Conservation (phyloP, 306 rosid species). For the Prunus fruticosa region DNA sequence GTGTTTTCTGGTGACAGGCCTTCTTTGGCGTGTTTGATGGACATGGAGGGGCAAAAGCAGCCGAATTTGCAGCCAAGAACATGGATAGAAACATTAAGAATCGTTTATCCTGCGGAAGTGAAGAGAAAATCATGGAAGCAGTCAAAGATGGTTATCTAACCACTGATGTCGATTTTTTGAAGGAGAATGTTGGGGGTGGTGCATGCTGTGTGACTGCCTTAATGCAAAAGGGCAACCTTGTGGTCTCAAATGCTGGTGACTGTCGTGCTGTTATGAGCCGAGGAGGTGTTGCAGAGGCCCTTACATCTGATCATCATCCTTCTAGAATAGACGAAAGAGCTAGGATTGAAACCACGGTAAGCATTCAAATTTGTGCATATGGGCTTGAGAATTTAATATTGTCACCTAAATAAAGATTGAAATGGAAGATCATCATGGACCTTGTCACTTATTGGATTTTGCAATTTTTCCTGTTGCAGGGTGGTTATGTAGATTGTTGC, state of each 20-base stretch:
- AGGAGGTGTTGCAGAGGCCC: constrained; percentile 48
- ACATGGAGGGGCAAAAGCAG: constrained; percentile 52
- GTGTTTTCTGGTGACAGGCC: constrained; percentile 29
- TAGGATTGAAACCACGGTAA: constrained; percentile 41
- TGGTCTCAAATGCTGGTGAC: constrained; percentile 51
- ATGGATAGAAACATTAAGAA: constrained; percentile 31
- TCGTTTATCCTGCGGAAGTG: constrained; percentile 20
- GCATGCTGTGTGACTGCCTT: constrained; percentile 48
- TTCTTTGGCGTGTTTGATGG: constrained; percentile 60
- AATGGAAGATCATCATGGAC: not conserved
- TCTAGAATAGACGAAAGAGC: constrained; percentile 37
- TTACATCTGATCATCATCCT: constrained; percentile 46
- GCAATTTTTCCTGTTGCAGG: constrained; percentile 22
- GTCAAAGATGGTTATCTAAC: constrained; percentile 38
- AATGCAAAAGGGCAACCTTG: constrained; percentile 34
- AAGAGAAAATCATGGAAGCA: constrained; percentile 32
- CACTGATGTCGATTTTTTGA: constrained; percentile 35
- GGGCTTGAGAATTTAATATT: not conserved
- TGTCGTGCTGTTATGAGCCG: constrained; percentile 58
- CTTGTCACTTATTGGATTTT: not conserved
- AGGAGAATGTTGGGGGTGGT: constrained; percentile 34
- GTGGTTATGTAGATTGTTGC: constrained; percentile 49
- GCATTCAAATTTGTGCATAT: not conserved
- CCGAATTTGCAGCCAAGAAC: constrained; percentile 47
- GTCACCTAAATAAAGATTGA: not conserved